phyloP scores from a whole-genome alignment of 1,284 basidiomycete genomes.

The Caloboletus inedulis region DNA sequence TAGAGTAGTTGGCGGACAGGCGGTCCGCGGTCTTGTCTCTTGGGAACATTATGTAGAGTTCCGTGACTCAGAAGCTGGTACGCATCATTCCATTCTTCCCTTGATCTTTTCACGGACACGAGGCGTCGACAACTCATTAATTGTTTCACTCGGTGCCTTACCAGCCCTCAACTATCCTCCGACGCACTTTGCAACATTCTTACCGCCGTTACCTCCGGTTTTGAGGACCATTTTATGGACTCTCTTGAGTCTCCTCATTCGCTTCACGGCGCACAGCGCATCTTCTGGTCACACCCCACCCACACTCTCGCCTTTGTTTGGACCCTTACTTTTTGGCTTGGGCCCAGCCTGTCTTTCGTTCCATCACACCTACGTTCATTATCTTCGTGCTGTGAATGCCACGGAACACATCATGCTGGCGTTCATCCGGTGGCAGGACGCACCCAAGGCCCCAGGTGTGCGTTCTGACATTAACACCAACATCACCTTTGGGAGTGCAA shows the following conservation, averaged over 20 bases:
- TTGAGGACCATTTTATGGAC: constrained; percentile 62
- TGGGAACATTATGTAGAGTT: constrained; percentile 80
- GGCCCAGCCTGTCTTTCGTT: constrained; percentile 62
- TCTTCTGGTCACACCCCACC: constrained; percentile 82
- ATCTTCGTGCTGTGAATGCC: constrained; percentile 77
- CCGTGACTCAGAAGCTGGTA: constrained; percentile 74
- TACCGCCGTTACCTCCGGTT: constrained; percentile 50
- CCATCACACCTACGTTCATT: constrained; percentile 75
- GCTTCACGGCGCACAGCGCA: constrained; percentile 76
- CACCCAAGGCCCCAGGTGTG: constrained; percentile 35
- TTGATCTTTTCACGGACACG: constrained; percentile 22
- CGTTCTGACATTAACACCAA: constrained; percentile 34
- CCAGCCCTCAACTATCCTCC: constrained; percentile 60
- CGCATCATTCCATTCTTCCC: constrained; percentile 32
- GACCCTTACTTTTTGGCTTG: constrained; percentile 79
- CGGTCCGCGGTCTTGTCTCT: constrained; percentile 68
- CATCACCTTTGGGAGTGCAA: constrained; percentile 42
- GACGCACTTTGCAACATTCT: constrained; percentile 64
- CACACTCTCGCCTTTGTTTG: constrained; percentile 84
- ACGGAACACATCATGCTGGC: constrained; percentile 86
- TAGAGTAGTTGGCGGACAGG: constrained; percentile 59
- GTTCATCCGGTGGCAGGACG: constrained; percentile 78
- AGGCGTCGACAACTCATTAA: constrained; percentile 24
- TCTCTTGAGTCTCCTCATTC: constrained; percentile 70
- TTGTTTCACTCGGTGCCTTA: constrained; percentile 16